Percentiles rank a stretch among this genome's conserved stretches.
phyloP scores from a whole-genome alignment of 305 asterid species.

The Fraxinus velutina region DNA sequence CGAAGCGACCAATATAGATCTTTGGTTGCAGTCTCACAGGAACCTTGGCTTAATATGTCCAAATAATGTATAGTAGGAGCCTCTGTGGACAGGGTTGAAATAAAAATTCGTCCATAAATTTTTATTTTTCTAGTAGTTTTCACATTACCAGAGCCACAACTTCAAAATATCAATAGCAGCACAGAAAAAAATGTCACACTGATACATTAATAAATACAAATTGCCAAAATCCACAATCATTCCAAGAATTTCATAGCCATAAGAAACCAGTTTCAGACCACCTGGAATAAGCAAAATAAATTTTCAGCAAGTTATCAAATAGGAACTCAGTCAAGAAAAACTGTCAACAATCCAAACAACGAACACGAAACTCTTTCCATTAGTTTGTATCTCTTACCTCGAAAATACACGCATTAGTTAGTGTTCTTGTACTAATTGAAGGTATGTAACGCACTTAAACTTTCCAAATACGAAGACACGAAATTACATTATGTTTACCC shows the following conservation, averaged over 20 bases:
- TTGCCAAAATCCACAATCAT: background rate
- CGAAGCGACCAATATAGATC: background rate
- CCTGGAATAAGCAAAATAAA: background rate
- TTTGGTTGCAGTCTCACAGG: background rate
- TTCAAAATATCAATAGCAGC: background rate
- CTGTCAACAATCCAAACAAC: background rate
- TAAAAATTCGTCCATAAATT: background rate
- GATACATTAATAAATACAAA: constrained; percentile 4
- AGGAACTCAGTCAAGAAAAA: background rate
- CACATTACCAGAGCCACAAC: background rate
- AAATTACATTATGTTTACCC: constrained; percentile 21
- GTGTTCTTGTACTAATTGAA: background rate
- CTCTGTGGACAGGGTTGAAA: background rate
- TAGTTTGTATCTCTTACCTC: constrained; percentile 13
- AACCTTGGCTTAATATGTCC: background rate
- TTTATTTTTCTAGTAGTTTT: background rate
- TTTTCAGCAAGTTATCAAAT: background rate
- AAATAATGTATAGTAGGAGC: background rate
- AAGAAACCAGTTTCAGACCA: constrained; percentile 3
- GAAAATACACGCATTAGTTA: background rate
- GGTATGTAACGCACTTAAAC: background rate
- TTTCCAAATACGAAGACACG: constrained; percentile 12
- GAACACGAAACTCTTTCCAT: constrained; percentile 16
- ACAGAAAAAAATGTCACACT: background rate
- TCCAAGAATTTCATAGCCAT: constrained; percentile 10